phyloP scores from a whole-genome alignment of 2,329 filamentous ascomycete genomes.

The Septoria linicola region DNA sequence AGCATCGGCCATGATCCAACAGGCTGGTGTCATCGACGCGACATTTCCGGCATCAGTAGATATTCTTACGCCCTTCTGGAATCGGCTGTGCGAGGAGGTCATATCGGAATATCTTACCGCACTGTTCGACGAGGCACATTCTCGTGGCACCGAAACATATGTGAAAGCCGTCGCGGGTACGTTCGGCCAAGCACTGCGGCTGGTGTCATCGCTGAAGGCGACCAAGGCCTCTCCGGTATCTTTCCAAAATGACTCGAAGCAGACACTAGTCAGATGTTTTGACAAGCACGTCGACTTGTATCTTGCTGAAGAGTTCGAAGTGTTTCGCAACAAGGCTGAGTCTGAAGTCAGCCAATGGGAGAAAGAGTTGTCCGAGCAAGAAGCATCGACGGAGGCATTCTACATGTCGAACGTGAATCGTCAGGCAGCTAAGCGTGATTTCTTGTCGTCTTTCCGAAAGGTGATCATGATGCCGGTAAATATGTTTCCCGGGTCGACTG shows the following conservation, averaged over 20 bases:
- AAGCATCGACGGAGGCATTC: slow-evolving; percentile 85
- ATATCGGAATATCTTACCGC: slow-evolving; percentile 82
- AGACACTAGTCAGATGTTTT: slow-evolving; percentile 70
- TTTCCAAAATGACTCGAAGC: slow-evolving; percentile 64
- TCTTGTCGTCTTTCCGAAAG: slow-evolving; percentile 93
- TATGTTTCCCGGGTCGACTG: slow-evolving; percentile 61
- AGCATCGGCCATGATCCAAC: slow-evolving; percentile 74
- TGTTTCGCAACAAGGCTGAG: slow-evolving; percentile 75
- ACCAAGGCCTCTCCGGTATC: slow-evolving; percentile 62
- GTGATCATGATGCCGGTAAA: slow-evolving; percentile 99
- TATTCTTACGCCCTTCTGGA: slow-evolving; percentile 75
- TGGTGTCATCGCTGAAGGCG: slow-evolving; percentile 68
- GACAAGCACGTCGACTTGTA: slow-evolving; percentile 94
- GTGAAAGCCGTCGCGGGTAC: slow-evolving; percentile 82
- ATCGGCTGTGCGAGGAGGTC: slow-evolving; percentile 77
- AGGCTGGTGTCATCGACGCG: slow-evolving; percentile 73
- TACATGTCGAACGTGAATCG: slow-evolving; percentile 95
- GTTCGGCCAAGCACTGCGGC: slow-evolving; percentile 80
- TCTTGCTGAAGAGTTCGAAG: slow-evolving; percentile 83
- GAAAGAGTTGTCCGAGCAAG: slow-evolving; percentile 85
- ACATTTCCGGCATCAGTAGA: slow-evolving; percentile 72
- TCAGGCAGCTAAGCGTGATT: slow-evolving; percentile 94
- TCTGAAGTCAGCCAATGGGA: slow-evolving; percentile 82
- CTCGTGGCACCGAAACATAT: slow-evolving; percentile 71
- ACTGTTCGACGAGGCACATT: slow-evolving; percentile 83